Conservation (phyloP, 148 eudicot genomes). For the Mesembryanthemum crystallinum region DNA sequence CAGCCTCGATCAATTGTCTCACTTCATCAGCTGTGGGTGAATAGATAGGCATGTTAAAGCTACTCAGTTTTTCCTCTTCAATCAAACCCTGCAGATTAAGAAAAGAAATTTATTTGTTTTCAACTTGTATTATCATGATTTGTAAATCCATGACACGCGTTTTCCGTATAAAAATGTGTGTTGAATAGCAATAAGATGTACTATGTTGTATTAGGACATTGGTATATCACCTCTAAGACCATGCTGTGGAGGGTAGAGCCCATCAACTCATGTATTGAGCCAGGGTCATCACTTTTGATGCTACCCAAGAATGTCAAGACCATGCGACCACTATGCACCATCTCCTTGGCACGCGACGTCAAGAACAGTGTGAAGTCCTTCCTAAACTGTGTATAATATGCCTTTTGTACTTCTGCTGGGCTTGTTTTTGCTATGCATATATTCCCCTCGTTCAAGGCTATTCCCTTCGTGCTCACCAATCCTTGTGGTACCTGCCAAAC, state of each 20-base stretch:
- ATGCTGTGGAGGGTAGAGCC: slow-evolving; percentile 31
- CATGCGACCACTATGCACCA: slow-evolving; percentile 44
- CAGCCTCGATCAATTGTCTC: slow-evolving; percentile 24
- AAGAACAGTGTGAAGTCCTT: slow-evolving; percentile 46
- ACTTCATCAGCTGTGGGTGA: slow-evolving; percentile 39
- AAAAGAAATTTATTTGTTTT: neutral
- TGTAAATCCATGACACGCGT: no score
- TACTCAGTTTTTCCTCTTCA: slow-evolving; percentile 30
- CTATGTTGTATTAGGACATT: neutral
- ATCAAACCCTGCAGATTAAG: slow-evolving; percentile 28
- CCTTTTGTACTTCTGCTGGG: slow-evolving; percentile 32
- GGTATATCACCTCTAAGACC: slow-evolving; percentile 32
- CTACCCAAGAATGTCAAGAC: slow-evolving; percentile 41
- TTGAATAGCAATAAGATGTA: neutral
- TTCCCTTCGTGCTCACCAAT: slow-evolving; percentile 23
- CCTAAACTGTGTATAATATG: slow-evolving; percentile 45
- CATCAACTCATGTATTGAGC: slow-evolving; percentile 23
- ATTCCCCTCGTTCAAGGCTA: slow-evolving; percentile 33
- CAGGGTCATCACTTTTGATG: slow-evolving; percentile 20
- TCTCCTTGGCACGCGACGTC: slow-evolving; percentile 40
- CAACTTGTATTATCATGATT: neutral
- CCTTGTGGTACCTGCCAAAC: slow-evolving; percentile 47
- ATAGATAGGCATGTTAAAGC: slow-evolving; percentile 44
- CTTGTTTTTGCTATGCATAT: slow-evolving; percentile 39
- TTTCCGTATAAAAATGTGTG: neutral